Conservation (phyloP, 1,284 basidiomycete species). For the Sanghuangporus sanghuang region DNA sequence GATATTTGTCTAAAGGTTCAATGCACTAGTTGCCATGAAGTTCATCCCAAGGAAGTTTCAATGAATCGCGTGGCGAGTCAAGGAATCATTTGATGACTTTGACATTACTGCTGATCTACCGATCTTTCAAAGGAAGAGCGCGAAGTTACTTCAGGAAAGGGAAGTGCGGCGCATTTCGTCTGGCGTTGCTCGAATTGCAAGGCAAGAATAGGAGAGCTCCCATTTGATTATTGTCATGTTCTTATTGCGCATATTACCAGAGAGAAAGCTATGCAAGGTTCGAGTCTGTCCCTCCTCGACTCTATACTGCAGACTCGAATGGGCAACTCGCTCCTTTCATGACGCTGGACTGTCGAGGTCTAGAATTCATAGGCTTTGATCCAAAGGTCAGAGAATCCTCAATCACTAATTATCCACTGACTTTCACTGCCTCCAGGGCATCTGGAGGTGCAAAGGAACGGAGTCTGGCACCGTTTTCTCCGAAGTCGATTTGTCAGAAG, state of each 20-base stretch:
- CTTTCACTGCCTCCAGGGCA: slow-evolving; percentile 39
- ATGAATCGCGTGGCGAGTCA: slow-evolving; percentile 57
- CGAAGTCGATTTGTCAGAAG: slow-evolving; percentile 59
- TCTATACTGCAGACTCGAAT: slow-evolving; percentile 55
- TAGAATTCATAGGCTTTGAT: slow-evolving; percentile 72
- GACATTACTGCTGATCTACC: background rate
- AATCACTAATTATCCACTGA: background rate
- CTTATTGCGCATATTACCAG: background rate
- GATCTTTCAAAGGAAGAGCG: slow-evolving; percentile 47
- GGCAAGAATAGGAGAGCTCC: slow-evolving; percentile 6
- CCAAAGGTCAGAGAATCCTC: slow-evolving; percentile 40
- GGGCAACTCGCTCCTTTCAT: slow-evolving; percentile 58
- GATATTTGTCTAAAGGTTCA: slow-evolving; percentile 47
- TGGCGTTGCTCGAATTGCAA: slow-evolving; percentile 76
- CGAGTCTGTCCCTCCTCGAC: slow-evolving; percentile 43
- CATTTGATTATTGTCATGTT: background rate
- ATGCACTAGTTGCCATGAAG: slow-evolving; percentile 72
- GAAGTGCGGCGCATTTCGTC: slow-evolving; percentile 67
- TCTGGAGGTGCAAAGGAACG: slow-evolving; percentile 64
- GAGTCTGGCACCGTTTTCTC: slow-evolving; percentile 48
- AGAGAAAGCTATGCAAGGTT: slow-evolving; percentile 78
- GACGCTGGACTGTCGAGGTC: slow-evolving; percentile 69
- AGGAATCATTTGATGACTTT: background rate
- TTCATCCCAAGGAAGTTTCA: slow-evolving; percentile 62
- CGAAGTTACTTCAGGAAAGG: slow-evolving; percentile 59